Evolutionary conservation across 441 rosid species (phyloP).

Genomic region (Gossypium lobatum): DNA sequence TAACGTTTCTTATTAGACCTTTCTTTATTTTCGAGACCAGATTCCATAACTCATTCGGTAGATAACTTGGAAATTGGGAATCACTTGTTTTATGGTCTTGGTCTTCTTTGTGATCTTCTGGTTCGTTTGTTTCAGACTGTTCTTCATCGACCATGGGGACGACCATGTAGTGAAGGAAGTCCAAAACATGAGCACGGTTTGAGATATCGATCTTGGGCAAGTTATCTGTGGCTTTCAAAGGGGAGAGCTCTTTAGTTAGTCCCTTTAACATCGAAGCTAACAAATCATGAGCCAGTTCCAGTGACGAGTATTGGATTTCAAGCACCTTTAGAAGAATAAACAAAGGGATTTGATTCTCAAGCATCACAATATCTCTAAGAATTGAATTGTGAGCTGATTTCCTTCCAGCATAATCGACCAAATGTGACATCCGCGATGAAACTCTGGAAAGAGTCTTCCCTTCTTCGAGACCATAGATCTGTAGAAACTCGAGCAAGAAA

Average conservation of each 20-base stretch:
- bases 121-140: not conserved
- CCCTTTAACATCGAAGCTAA: constrained; percentile 40
- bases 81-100: constrained; percentile 12
- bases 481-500: not conserved
- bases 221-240: constrained; percentile 30
- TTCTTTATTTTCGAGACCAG: not conserved
- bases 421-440: constrained; percentile 35
- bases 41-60: not conserved
- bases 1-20: not conserved
- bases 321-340: constrained; percentile 48
- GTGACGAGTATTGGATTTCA: constrained; percentile 34
- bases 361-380: constrained; percentile 51
- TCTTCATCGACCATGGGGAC: constrained; percentile 31
- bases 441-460: constrained; percentile 17
- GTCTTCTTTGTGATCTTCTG: constrained; percentile 9
- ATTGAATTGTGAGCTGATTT: constrained; percentile 51
- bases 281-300: constrained; percentile 34
- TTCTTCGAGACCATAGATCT: constrained; percentile 20
- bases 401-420: constrained; percentile 29
- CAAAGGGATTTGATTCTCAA: constrained; percentile 32
- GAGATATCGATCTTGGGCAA: constrained; percentile 17
- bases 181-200: constrained; percentile 44
- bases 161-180: constrained; percentile 40
- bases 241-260: constrained; percentile 48
- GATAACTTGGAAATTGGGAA: not conserved